Evolutionary conservation across 169 alveolate species (phyloP).

Genomic region (Ichthyophthirius multifiliis): DNA sequence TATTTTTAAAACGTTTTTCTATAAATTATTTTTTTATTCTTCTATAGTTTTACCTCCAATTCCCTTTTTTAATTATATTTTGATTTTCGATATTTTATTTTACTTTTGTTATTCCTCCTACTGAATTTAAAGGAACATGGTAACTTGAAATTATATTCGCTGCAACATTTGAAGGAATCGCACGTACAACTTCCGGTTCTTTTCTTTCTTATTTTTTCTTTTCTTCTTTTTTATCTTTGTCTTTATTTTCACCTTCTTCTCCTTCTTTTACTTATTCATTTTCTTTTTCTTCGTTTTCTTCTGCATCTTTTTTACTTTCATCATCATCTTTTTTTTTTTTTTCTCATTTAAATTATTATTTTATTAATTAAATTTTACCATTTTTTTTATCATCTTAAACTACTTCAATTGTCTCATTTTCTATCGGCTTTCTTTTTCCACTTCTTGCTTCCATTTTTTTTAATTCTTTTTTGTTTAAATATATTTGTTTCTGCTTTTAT

Average conservation of each 20-base stretch:
- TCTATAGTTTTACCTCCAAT: not conserved
- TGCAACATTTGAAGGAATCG: not conserved
- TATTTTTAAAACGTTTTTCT: constrained; percentile 4
- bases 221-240: constrained; percentile 19
- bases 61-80: too few species aligned
- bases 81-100: too few species aligned
- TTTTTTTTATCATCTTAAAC: not conserved
- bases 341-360: not conserved
- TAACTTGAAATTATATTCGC: not conserved
- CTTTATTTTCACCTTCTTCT: constrained; percentile 22
- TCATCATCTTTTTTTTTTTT: too few species aligned
- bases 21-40: constrained; percentile 5
- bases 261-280: not conserved
- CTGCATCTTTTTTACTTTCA: not conserved
- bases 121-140: not conserved
- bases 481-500: not conserved
- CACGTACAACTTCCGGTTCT: constrained; percentile 24
- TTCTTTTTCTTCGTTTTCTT: constrained; percentile 2
- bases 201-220: constrained; percentile 21
- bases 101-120: constrained; percentile 22
- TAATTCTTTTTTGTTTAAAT: not conserved
- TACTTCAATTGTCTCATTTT: not conserved
- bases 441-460: not conserved
- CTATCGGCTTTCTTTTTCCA: not conserved
- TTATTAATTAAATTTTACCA: not conserved